Evolutionary conservation across 2,329 filamentous ascomycete genomes (phyloP).

Genomic region (Phialophora macrospora): DNA sequence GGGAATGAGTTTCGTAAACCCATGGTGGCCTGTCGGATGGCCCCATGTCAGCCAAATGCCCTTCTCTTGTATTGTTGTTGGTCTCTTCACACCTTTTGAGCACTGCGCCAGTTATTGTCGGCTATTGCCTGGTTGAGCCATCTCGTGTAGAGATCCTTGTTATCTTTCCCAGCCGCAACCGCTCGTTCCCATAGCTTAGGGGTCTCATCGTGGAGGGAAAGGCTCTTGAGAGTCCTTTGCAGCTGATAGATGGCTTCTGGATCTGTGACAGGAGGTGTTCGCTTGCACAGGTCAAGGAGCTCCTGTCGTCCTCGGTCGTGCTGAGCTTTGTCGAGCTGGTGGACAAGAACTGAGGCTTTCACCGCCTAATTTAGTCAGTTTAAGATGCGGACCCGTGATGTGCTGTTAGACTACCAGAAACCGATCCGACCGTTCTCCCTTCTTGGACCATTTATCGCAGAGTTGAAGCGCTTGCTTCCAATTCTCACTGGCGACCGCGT

Average conservation of each 20-base stretch:
- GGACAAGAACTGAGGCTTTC: slow-evolving; percentile 39
- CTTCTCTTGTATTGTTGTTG: slow-evolving; percentile 24
- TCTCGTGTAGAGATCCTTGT: slow-evolving; percentile 50
- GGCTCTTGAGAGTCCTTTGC: slow-evolving; percentile 47
- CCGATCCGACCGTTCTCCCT: slow-evolving; percentile 53
- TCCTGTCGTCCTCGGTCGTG: slow-evolving; percentile 51
- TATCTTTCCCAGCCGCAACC: slow-evolving; percentile 51
- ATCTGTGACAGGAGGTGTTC: slow-evolving; percentile 51
- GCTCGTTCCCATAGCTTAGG: slow-evolving; percentile 54
- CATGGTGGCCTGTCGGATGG: slow-evolving; percentile 52
- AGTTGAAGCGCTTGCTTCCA: slow-evolving; percentile 57
- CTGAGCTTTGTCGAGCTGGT: slow-evolving; percentile 49
- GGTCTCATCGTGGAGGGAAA: slow-evolving; percentile 45
- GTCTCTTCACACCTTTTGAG: slow-evolving; percentile 52
- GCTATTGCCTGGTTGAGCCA: slow-evolving; percentile 54
- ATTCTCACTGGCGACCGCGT: slow-evolving; percentile 55
- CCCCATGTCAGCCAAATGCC: slow-evolving; percentile 37
- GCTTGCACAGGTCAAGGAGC: slow-evolving; percentile 50
- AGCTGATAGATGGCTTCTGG: slow-evolving; percentile 53
- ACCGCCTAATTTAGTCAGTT: slow-evolving; percentile 33
- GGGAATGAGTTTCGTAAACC: slow-evolving; percentile 57
- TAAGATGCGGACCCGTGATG: not conserved
- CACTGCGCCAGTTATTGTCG: slow-evolving; percentile 52
- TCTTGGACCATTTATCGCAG: slow-evolving; percentile 61
- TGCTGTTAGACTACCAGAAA: slow-evolving; percentile 36